Base-by-base conservation (phyloP, 73 alveolate species). In the Effrenium voratum region DNA sequence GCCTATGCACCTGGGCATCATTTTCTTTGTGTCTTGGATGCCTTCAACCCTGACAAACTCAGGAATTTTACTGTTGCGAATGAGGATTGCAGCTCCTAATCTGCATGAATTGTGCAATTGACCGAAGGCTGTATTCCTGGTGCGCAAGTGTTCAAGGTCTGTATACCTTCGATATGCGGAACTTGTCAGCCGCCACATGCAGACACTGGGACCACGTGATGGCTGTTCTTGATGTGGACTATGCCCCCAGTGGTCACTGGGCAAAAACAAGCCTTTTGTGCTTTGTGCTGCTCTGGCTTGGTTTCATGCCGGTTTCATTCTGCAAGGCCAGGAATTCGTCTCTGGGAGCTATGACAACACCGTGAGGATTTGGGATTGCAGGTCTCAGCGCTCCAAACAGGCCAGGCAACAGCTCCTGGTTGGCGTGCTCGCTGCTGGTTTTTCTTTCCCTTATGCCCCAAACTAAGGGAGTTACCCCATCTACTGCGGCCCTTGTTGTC, bases 201-300 rank as follows among this genome's bases (percentile, higher is more conserved):
- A 94, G 99, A 73, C 99, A 99, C 63, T 98, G 99, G 99, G 99
- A 99, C 45, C 99, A 99, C 59, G 99, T 99, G 76, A 98, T 99
- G 99, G 99, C 99, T 1, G 99, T 99, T n/a, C 99, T 99, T 91
- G 99, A 99, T 84, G 99, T 99, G 52, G 99, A 98, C 93, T 99
- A 99, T 73, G 93, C 99, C 2, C 99, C 99, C 3, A 99, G 99
- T 45, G 99, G 97, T 43, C 41, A 30, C 87, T 90, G 28, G 60
- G 88, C 97, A 81, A 44, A 30, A 5, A 30, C 79, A 40, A 66
- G 0, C 41, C 41, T 30, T 40, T 66, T 40, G 40, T 15, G 5
- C 43, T 52, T 4, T 2, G 8, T 77, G 63, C 88, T 44, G 32
- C n/a, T 47, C 88, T 13, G 30, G 40, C 40, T 66, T 32, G 26